Evolutionary conservation across 305 asterid species (phyloP).

Genomic region (Solanum chacoense): DNA sequence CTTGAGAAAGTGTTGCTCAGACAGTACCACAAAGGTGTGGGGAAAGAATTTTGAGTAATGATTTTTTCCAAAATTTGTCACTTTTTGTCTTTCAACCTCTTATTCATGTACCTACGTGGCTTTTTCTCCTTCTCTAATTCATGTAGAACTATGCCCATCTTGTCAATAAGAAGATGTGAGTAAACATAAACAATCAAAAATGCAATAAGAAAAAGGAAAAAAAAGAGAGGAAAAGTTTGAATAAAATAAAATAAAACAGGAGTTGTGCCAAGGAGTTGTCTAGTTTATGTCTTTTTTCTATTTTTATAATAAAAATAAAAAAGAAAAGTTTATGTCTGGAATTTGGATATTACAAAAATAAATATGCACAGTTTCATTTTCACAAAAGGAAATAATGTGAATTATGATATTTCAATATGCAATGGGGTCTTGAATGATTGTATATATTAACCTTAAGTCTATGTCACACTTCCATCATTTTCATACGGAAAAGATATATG

Average conservation of each 20-base stretch:
- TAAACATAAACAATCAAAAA: not conserved
- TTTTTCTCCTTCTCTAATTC: constrained; percentile 19
- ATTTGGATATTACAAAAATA: not conserved
- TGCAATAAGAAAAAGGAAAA: not conserved
- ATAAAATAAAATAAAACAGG: not conserved
- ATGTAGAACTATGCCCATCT: not conserved
- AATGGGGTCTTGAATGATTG: not conserved
- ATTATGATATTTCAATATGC: not conserved
- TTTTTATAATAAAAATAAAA: not conserved
- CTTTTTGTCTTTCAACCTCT: constrained; percentile 1
- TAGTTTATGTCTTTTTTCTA: not conserved
- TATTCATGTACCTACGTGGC: constrained; percentile 15
- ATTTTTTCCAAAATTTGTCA: not conserved
- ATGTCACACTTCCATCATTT: not conserved
- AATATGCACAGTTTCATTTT: not conserved
- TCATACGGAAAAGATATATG: not conserved
- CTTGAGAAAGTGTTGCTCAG: not conserved
- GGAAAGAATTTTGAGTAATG: not conserved
- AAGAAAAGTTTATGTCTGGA: not conserved
- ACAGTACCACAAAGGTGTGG: constrained; percentile 2
- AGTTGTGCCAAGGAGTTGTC: not conserved
- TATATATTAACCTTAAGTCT: not conserved
- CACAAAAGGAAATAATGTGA: not conserved
- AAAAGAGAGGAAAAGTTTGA: not conserved
- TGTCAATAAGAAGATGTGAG: not conserved